Percentiles rank a stretch among this genome's conserved stretches.
Evolutionary conservation across 108 stramenopile species (phyloP).

Genomic region (Skeletonema grethae): DNA sequence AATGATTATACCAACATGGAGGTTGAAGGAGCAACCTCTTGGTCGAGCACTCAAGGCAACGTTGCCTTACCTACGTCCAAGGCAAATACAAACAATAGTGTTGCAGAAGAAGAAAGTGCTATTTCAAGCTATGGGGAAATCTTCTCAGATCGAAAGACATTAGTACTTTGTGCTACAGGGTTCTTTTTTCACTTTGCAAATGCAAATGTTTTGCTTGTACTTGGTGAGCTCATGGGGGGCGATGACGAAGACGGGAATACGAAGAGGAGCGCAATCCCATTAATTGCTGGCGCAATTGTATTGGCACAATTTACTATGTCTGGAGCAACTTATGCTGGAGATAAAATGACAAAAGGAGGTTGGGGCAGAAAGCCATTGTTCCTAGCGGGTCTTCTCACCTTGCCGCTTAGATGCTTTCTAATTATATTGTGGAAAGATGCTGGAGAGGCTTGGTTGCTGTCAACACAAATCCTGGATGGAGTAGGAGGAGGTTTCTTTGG

Average conservation of each 20-base stretch:
- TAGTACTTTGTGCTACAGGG: slow-evolving; percentile 79
- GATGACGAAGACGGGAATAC: slow-evolving; percentile 72
- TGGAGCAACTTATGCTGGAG: slow-evolving; percentile 67
- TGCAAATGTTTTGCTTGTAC: slow-evolving; percentile 84
- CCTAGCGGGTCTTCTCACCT: slow-evolving; percentile 67
- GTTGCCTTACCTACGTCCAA: not conserved
- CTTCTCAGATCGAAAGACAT: slow-evolving; percentile 67
- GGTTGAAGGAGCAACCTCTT: slow-evolving; percentile 3
- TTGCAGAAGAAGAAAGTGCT: slow-evolving; percentile 1
- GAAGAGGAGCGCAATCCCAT: slow-evolving; percentile 75
- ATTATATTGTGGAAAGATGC: slow-evolving; percentile 86
- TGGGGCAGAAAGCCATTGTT: slow-evolving; percentile 81
- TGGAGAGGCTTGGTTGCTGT: slow-evolving; percentile 68
- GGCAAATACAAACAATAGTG: not conserved
- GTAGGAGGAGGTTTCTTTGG: slow-evolving; percentile 85
- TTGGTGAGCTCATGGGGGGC: slow-evolving; percentile 89
- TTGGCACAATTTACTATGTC: slow-evolving; percentile 85
- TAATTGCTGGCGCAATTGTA: slow-evolving; percentile 87
- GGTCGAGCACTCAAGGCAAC: not conserved
- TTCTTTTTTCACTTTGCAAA: slow-evolving; percentile 93
- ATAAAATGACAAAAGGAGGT: slow-evolving; percentile 62
- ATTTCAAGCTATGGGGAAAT: slow-evolving; percentile 73
- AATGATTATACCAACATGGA: slow-evolving; percentile 42
- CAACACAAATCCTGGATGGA: slow-evolving; percentile 88
- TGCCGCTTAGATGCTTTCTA: slow-evolving; percentile 83